These are phyloP conservation scores for Rubus parviflorus DNA, from an alignment of 306 rosid species.

Conservation along the genomic window DNA sequence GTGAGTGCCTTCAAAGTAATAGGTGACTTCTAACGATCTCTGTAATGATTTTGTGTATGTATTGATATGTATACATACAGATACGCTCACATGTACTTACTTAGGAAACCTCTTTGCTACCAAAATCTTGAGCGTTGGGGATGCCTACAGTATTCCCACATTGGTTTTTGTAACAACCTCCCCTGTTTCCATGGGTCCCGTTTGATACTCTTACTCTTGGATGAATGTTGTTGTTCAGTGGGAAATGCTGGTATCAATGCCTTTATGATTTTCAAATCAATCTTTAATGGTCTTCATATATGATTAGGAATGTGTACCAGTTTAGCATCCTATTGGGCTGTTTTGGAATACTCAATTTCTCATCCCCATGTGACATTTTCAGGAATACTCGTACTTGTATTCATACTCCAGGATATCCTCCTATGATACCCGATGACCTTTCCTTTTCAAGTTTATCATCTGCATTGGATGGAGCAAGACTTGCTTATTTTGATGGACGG, in stretches of 20 bases:
- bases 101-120: too few relatives aligned
- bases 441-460: slow-evolving; percentile 54
- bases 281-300: not conserved
- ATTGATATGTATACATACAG: too few relatives aligned
- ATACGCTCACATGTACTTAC: too few relatives aligned
- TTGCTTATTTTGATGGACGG: slow-evolving; percentile 69
- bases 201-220: not conserved
- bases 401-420: slow-evolving; percentile 83
- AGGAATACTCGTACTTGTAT: slow-evolving; percentile 90
- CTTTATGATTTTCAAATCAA: not conserved
- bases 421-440: slow-evolving; percentile 66
- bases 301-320: not conserved
- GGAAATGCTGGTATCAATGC: not conserved
- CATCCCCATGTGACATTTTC: slow-evolving; percentile 30
- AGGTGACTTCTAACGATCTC: too few relatives aligned
- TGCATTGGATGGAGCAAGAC: slow-evolving; percentile 71
- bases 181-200: too few relatives aligned
- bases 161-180: too few relatives aligned
- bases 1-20: not conserved
- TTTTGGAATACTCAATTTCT: slow-evolving; percentile 17
- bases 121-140: too few relatives aligned
- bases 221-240: not conserved
- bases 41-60: too few relatives aligned
- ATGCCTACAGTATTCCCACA: too few relatives aligned
- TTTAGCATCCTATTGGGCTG: slow-evolving; percentile 9